Evolutionary conservation across 768 basidiomycete genomes (phyloP).

Genomic region (Pleurotus pulmonarius): DNA sequence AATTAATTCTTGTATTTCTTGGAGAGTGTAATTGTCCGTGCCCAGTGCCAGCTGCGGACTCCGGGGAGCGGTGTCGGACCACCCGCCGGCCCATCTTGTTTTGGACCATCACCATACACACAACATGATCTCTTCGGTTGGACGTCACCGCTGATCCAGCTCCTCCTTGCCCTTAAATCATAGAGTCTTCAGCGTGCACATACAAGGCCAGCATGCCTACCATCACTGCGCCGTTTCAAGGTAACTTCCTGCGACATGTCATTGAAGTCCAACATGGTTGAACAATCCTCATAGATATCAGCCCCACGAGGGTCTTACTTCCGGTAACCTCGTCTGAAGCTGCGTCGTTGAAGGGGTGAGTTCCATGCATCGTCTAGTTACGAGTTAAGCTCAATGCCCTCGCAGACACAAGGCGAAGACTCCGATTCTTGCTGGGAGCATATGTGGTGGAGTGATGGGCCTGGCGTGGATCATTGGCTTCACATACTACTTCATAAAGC

Average conservation of each 20-base stretch:
- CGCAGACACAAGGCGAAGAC: conserved; percentile 51
- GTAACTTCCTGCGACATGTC: not conserved
- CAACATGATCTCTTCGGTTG: not conserved
- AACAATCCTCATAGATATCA: not conserved
- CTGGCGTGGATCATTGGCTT: conserved; percentile 55
- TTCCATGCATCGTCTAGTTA: not conserved
- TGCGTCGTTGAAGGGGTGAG: conserved; percentile 37
- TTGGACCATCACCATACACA: conserved; percentile 5
- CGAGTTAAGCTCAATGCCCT: not conserved
- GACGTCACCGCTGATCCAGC: not conserved
- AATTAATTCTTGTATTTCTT: not conserved
- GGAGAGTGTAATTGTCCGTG: not conserved
- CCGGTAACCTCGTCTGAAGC: conserved; percentile 32
- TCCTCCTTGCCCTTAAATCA: too few relatives aligned
- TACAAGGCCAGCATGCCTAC: not conserved
- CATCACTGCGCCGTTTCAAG: not conserved
- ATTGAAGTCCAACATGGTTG: not conserved
- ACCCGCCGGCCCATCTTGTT: not conserved
- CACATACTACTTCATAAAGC: conserved; percentile 52
- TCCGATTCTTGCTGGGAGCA: conserved; percentile 56
- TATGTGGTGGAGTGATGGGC: conserved; percentile 50
- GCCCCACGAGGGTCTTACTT: conserved; percentile 1
- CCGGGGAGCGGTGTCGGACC: conserved; percentile 1
- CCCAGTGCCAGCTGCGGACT: conserved; percentile 2
- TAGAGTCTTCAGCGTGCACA: not conserved